Percentiles rank a stretch among this genome's conserved stretches.
phyloP scores from a whole-genome alignment of 305 asterid genomes.

The Solanum hybrid region DNA sequence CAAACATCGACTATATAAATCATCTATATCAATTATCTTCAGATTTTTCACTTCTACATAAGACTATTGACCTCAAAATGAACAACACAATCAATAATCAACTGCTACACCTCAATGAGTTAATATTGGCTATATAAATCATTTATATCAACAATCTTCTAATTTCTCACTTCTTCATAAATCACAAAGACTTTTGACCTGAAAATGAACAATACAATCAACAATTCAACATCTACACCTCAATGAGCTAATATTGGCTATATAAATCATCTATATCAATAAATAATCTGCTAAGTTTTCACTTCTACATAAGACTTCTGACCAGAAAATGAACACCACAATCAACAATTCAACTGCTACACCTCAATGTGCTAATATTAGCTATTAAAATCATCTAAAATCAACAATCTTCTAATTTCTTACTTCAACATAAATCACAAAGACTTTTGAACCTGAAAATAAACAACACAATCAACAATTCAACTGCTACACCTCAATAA shows the following conservation, averaged over 20 bases:
- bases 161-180: constrained; percentile 30
- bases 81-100: background rate
- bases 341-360: background rate
- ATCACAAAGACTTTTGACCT: constrained; percentile 57
- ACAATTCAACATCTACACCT: background rate
- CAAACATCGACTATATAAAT: background rate
- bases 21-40: constrained; percentile 25
- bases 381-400: background rate
- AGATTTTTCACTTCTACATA: constrained; percentile 33
- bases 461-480: background rate
- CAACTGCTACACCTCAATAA: background rate
- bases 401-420: background rate
- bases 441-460: constrained; percentile 28
- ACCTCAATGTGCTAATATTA: background rate
- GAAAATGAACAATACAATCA: background rate
- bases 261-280: background rate
- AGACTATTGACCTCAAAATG: constrained; percentile 34
- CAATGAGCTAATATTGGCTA: background rate
- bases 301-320: background rate
- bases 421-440: background rate
- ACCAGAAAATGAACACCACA: constrained; percentile 24
- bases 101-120: background rate
- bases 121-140: background rate
- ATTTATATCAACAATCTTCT: background rate
- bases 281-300: background rate